A percentile compares a stretch with the other conserved stretches of the same genome.
Evolutionary conservation across 345 rosid genomes (phyloP).

Genomic region (rapeseed (Brassica napus)): DNA sequence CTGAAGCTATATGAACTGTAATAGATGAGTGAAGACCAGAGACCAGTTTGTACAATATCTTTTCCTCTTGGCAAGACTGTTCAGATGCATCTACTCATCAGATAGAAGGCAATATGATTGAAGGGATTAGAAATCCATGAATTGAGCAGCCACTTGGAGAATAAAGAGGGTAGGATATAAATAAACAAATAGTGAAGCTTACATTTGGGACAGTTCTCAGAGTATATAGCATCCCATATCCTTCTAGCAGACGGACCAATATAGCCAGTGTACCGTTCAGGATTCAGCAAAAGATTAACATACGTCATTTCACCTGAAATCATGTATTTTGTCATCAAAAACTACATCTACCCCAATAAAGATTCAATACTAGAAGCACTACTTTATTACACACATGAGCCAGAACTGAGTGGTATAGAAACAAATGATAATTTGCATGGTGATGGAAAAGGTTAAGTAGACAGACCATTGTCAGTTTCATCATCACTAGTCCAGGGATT

Average conservation of each 20-base stretch:
- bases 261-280: slow-evolving; percentile 90
- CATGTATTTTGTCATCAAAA: not conserved
- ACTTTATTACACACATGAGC: no score
- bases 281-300: slow-evolving; percentile 87
- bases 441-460: not conserved
- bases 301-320: slow-evolving; percentile 82
- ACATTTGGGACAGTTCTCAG: slow-evolving; percentile 93
- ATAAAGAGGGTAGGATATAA: no score
- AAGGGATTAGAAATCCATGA: no score
- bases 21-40: slow-evolving; percentile 98
- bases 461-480: slow-evolving; percentile 86
- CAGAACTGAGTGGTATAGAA: no score
- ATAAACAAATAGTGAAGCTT: slow-evolving; percentile 38
- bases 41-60: slow-evolving; percentile 79
- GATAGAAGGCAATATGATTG: no score
- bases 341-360: not conserved
- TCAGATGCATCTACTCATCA: slow-evolving; percentile 64
- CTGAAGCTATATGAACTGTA: slow-evolving; percentile 83
- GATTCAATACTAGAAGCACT: not conserved
- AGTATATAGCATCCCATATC: slow-evolving; percentile 94
- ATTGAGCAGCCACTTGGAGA: no score
- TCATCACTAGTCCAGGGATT: slow-evolving; percentile 98
- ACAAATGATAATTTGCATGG: no score
- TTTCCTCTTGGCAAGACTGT: slow-evolving; percentile 82
- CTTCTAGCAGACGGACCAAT: slow-evolving; percentile 89